Evolutionary conservation across 257 asterid genomes (phyloP).

Genomic region (Solanum okadae): DNA sequence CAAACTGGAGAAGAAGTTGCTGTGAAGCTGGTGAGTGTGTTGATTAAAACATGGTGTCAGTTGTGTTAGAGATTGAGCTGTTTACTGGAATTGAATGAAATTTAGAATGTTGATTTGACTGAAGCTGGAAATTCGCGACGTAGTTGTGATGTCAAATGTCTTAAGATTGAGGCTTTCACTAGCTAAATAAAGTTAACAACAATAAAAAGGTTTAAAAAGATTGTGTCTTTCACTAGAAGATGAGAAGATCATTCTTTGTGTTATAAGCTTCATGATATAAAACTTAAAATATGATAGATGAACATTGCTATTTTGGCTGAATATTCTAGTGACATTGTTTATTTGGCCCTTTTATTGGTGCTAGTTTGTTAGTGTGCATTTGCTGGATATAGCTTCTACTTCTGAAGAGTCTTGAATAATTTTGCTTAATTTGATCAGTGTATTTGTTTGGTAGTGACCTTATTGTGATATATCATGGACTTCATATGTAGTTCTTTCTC

Average conservation of each 20-base stretch:
- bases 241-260: background rate
- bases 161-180: background rate
- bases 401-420: background rate
- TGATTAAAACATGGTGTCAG: background rate
- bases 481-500: background rate
- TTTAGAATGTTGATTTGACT: background rate
- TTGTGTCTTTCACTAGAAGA: background rate
- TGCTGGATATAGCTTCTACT: background rate
- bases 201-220: background rate
- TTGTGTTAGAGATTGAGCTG: background rate
- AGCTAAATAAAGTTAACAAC: background rate
- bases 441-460: background rate
- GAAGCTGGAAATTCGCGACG: background rate
- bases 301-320: background rate
- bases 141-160: background rate
- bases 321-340: background rate
- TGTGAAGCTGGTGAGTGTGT: conserved; percentile 65
- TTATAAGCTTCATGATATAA: background rate
- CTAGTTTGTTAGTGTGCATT: background rate
- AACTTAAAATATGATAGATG: background rate
- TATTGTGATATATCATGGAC: background rate
- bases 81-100: background rate
- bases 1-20: conserved; percentile 92
- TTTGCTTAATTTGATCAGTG: background rate
- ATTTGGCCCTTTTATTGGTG: background rate